These are phyloP conservation scores for Phytomonas sp. DNA, from an alignment of 208 protist genomes.

Conservation along the genomic window DNA sequence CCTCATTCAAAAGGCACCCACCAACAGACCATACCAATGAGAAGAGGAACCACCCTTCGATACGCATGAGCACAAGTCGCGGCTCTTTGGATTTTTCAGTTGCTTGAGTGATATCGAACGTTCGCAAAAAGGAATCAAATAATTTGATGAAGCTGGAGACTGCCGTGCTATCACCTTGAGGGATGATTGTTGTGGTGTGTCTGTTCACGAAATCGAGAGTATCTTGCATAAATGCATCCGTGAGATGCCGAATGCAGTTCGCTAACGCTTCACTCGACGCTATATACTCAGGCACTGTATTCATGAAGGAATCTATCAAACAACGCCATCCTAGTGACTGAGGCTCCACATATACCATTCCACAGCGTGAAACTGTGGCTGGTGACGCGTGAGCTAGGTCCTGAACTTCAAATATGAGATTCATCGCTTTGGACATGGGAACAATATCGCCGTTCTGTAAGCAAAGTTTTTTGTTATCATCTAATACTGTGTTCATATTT, in stretches of 20 bases:
- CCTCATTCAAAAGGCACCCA: conserved; percentile 76
- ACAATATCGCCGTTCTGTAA: conserved; percentile 96
- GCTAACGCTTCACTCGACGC: conserved; percentile 25
- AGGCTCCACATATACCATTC: conserved; percentile 97
- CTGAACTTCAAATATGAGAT: conserved; percentile 96
- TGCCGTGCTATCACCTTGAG: conserved; percentile 56
- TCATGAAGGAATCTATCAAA: conserved; percentile 82
- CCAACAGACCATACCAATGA: conserved; percentile 90
- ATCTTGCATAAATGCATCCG: conserved; percentile 60
- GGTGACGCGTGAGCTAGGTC: conserved; percentile 95
- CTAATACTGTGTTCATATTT: conserved; percentile 98
- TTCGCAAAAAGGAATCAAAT: conserved; percentile 50
- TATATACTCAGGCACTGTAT: conserved; percentile 60
- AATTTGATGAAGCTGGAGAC: conserved; percentile 82
- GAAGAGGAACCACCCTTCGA: conserved; percentile 92
- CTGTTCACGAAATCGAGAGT: conserved; percentile 82
- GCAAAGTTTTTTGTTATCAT: conserved; percentile 98
- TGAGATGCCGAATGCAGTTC: conserved; percentile 32
- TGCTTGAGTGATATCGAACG: conserved; percentile 29
- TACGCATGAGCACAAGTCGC: conserved; percentile 55
- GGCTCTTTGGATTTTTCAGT: conserved; percentile 19
- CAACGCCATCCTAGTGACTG: conserved; percentile 91
- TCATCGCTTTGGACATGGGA: conserved; percentile 93
- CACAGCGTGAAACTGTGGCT: conserved; percentile 96
- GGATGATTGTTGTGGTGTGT: conserved; percentile 64